Evolutionary conservation across 78 protist species (phyloP).

Genomic region (Bigelowiella natans): DNA sequence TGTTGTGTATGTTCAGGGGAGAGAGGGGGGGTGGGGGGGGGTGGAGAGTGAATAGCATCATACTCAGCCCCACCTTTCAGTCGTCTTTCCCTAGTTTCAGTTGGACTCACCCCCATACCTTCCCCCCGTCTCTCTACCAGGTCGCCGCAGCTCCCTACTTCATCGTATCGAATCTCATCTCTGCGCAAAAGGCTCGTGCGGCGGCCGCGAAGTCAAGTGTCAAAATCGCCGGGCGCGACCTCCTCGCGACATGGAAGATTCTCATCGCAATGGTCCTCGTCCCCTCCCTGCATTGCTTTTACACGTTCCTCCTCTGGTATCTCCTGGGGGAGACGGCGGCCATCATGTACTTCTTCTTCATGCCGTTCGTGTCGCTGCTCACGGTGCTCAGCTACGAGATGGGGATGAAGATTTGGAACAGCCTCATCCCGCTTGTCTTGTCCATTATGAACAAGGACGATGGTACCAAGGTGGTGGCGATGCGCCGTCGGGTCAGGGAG

Average conservation of each 20-base stretch:
- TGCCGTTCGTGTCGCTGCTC: background rate
- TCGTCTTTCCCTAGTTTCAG: too few species aligned
- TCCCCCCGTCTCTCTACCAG: too few species aligned
- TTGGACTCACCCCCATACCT: too few species aligned
- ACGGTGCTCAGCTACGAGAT: background rate
- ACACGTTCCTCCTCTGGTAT: background rate
- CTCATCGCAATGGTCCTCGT: background rate
- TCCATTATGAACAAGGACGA: too few species aligned
- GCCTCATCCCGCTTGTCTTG: background rate
- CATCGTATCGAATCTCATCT: background rate
- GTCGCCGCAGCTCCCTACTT: background rate
- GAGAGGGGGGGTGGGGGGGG: too few species aligned
- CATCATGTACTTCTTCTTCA: background rate
- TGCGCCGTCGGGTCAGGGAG: too few species aligned
- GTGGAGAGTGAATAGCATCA: too few species aligned
- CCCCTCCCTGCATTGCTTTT: background rate
- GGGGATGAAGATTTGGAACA: background rate
- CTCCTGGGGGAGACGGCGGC: background rate
- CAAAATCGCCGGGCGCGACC: background rate
- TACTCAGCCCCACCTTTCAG: too few species aligned
- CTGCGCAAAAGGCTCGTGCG: background rate
- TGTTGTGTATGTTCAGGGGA: too few species aligned
- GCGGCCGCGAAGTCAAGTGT: background rate
- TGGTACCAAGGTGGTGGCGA: too few species aligned
- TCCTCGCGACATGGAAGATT: background rate